Conservation (phyloP, 148 eudicot species). For the Vaccinium macrocarpon region DNA sequence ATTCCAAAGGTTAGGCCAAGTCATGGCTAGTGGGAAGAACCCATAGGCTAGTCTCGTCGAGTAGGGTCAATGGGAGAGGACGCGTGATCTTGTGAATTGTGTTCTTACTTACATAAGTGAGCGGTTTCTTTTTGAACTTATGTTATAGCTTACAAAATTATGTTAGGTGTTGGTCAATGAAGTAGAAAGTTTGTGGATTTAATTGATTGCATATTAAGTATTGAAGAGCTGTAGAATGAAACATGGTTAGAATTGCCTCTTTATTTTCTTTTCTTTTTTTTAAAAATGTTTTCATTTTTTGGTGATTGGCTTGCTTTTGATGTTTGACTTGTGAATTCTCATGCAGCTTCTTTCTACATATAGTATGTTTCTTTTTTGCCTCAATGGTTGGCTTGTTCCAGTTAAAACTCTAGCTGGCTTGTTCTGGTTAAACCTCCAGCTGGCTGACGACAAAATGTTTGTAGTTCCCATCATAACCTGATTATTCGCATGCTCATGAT, state of each 20-base stretch:
- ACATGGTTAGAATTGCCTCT: not conserved
- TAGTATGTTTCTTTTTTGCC: not conserved
- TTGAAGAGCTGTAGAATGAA: not conserved
- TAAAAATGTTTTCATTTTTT: not conserved
- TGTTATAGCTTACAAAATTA: not conserved
- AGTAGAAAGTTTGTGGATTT: not conserved
- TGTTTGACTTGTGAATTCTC: not conserved
- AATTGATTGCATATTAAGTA: not conserved
- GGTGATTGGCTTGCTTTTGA: not conserved
- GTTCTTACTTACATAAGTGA: not conserved
- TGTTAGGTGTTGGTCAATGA: not conserved
- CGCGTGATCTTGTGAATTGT: not conserved
- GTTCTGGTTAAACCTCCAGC: not conserved
- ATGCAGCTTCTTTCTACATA: not conserved
- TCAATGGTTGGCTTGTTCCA: not conserved
- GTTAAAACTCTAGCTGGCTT: not conserved
- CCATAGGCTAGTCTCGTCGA: not conserved
- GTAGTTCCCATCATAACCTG: not conserved
- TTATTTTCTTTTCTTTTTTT: too few relatives aligned
- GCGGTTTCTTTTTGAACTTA: not conserved
- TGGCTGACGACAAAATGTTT: not conserved
- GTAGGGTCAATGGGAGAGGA: slow-evolving; percentile 4
- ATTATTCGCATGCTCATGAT: not conserved
- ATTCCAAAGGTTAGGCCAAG: not conserved
- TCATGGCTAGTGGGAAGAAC: slow-evolving; percentile 4